Evolutionary conservation across 164 flowering plant species (phyloP), one percentile per base, ranked within the genome.

Genomic region (Nymphaea thermarum): DNA sequence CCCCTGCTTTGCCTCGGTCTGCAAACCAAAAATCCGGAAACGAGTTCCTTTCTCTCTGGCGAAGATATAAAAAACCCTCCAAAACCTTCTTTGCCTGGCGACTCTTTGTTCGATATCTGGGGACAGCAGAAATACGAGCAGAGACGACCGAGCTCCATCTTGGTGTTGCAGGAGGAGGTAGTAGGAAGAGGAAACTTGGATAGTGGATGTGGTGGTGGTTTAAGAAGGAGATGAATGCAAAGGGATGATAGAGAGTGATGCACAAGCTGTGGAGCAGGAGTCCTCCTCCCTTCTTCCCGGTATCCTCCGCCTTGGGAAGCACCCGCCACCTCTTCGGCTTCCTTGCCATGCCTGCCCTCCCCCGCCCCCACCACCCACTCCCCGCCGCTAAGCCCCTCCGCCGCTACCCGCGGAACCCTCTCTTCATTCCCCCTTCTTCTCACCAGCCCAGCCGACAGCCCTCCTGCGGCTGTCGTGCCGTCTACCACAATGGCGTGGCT

Each of bases 231-330:
- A 12, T 47, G 55, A 47, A 47, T 6, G 25, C 10, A 59, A 61
- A 73, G 81, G 75, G 75, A 82, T 82, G 86, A 81, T 18, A 16
- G 66, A 60, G 44, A 55, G 75, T 8, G 70, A 88, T 88, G 94
- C 91, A 88, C 81, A 88, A 83, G 77, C 74, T 88, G 69, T 65
- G 86, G 60, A 78, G 81, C 10, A 69, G 79, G 75, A 80, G 72
- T 80, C 77, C 87, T 25, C 74, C 71, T 62, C 77, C 81, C 44
- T 7, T 80, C 43, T 79, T 77, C 67, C 44, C 74, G 17, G 43
- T 74, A 43, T 69, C 47, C 64, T 3, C 59, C 67, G 65, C 65
- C n/a, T 61, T 62, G 25, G 43, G 65, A 8, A 10, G 25, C 14
- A 12, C 61, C 62, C 69, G 25, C 66, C 64, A 42, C 25, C 51